Conservation (phyloP, 179 eudicot species). For the Corrigiola litoralis region DNA sequence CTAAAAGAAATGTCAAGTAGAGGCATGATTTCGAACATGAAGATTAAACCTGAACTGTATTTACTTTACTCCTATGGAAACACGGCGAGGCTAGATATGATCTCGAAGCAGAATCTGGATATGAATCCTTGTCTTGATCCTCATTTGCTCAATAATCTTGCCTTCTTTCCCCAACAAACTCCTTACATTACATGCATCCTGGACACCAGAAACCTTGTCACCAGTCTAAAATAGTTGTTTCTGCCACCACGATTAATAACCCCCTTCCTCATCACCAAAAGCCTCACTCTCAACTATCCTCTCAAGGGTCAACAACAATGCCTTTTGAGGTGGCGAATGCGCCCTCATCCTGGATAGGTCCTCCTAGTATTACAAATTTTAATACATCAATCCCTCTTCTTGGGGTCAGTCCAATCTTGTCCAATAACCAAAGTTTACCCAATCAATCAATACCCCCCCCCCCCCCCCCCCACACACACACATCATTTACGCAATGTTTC, state of each 20-base stretch:
- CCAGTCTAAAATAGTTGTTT: constrained; percentile 43
- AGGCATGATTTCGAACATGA: constrained; percentile 17
- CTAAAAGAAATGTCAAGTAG: constrained; percentile 4
- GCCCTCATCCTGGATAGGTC: constrained; percentile 84
- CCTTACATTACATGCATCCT: constrained; percentile 93
- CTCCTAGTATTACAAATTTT: constrained; percentile 87
- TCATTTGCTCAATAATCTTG: constrained; percentile 97
- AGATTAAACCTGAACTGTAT: constrained; percentile 88
- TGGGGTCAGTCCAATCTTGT: too few species aligned
- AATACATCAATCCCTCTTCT: too few species aligned
- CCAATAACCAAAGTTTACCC: too few species aligned
- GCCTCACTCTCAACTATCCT: constrained; percentile 81
- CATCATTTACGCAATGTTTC: too few species aligned
- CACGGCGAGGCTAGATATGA: constrained; percentile 83
- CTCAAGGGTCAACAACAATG: constrained; percentile 78
- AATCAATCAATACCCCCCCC: too few species aligned
- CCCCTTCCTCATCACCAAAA: constrained; percentile 43
- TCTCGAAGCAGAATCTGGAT: constrained; percentile 92
- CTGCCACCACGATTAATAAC: constrained; percentile 26
- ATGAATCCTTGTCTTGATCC: constrained; percentile 90
- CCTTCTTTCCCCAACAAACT: constrained; percentile 95
- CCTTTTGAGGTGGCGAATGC: constrained; percentile 95
- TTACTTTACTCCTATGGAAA: constrained; percentile 83
- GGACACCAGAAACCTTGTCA: constrained; percentile 87
- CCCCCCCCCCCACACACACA: too few species aligned